Evolutionary conservation across 2,329 filamentous ascomycete species (phyloP), one percentile per base, ranked within the genome.

Genomic region (Rachicladosporium sp.): DNA sequence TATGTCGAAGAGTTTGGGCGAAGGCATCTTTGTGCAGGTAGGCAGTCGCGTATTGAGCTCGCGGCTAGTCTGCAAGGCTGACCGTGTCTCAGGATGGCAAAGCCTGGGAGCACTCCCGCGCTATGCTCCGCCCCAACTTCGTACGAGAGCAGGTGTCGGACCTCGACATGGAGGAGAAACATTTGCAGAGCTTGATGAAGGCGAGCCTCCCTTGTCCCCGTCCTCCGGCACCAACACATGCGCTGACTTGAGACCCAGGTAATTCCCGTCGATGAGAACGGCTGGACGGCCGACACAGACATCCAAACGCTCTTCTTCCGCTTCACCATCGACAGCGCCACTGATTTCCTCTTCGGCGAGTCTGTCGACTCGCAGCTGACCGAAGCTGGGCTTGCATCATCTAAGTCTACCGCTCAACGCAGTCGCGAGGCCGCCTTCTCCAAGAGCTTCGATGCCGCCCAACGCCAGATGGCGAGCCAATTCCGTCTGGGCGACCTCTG

Each of bases 311-410:
- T 69, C 10, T 69, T 70, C 55, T 69, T 69, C 57, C 54, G 59
- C n/a, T 44, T 69, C 8, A 70, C 67, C 1, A 63, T 70, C 41
- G 67, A 70, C 44, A 60, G 64, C n/a, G 65, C 67, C 0, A 68
- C 65, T 2, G 66, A 69, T 33, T 69, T 70, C 43, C 55, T 69
- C 4, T 68, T 69, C 49, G 65, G 67, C 44, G 59, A 67, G 42
- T 64, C 50, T 6, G 54, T 61, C 3, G 49, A 56, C 53, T 45
- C 60, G 51, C 48, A 60, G 54, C 47, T 63, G 42, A 31, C 55
- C 52, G 46, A 58, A 49, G 47, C 57, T 50, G 52, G 43, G 41
- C 10, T 52, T 23, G 36, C 38, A 10, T 23, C 38, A 3, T 50
- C 58, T 27, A 53, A 57, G 9, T 32, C 44, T 3, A 31, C 33